A percentile compares a stretch with the other conserved stretches of the same genome.
Evolutionary conservation across 129 eudicot species (phyloP).

Genomic region (Helichrysum umbraculigerum): DNA sequence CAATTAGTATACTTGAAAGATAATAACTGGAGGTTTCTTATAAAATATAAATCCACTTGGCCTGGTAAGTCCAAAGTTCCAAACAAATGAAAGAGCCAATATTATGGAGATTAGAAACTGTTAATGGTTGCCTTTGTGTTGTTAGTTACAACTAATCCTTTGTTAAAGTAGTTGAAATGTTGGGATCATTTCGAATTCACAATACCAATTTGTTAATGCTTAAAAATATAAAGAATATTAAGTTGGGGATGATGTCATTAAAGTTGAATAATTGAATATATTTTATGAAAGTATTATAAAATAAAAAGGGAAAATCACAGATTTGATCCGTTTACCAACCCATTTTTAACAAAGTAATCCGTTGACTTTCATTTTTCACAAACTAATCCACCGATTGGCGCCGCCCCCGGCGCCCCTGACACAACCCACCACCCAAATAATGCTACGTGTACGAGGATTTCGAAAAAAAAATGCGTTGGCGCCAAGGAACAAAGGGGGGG

Average conservation of each 20-base stretch:
- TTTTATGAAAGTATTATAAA: background rate
- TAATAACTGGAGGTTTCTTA: conserved; percentile 12
- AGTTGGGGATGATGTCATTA: conserved; percentile 9
- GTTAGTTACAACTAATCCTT: background rate
- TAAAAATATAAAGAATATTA: background rate
- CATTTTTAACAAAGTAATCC: too few species aligned
- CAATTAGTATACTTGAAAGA: background rate
- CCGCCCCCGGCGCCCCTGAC: too few species aligned
- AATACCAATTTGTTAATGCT: background rate
- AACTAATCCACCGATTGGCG: too few species aligned
- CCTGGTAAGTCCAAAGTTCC: conserved; percentile 17
- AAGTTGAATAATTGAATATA: background rate
- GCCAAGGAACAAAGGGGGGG: too few species aligned
- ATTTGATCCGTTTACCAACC: too few species aligned
- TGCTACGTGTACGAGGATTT: too few species aligned
- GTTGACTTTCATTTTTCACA: too few species aligned
- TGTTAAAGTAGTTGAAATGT: background rate
- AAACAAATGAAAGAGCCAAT: conserved; percentile 15
- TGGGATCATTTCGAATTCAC: background rate
- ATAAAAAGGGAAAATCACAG: too few species aligned
- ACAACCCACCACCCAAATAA: too few species aligned
- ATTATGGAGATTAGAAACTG: conserved; percentile 1
- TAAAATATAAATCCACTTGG: background rate
- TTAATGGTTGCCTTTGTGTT: background rate
- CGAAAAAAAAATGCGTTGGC: too few species aligned